phyloP scores from a whole-genome alignment of 1,284 basidiomycete species.

The Violaceomyces palustris region DNA sequence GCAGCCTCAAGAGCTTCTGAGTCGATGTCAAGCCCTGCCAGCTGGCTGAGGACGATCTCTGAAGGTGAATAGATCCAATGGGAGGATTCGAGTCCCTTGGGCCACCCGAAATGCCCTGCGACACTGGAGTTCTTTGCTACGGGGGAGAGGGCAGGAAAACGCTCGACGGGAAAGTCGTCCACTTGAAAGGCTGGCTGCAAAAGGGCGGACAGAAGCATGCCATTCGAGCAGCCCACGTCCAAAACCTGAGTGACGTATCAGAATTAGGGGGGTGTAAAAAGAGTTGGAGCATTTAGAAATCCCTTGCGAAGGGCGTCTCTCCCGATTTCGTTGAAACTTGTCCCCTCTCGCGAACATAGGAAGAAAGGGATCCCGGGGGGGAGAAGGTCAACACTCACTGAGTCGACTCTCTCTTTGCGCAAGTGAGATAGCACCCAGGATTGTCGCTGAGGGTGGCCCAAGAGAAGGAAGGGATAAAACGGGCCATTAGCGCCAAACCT shows the following conservation, averaged over 20 bases:
- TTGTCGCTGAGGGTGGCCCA: too few species aligned
- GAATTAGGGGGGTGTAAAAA: background rate
- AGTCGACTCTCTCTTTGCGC: slow-evolving; percentile 19
- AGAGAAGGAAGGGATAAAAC: too few species aligned
- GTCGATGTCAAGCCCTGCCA: slow-evolving; percentile 34
- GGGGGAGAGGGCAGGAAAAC: slow-evolving; percentile 19
- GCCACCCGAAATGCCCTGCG: too few species aligned
- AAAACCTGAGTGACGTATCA: slow-evolving; percentile 4
- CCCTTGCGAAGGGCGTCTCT: too few species aligned
- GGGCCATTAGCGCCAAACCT: too few species aligned
- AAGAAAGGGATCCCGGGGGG: background rate
- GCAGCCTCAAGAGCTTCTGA: slow-evolving; percentile 28
- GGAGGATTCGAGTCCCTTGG: too few species aligned
- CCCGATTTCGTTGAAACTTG: too few species aligned
- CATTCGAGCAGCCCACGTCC: slow-evolving; percentile 32
- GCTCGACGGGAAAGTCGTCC: slow-evolving; percentile 26
- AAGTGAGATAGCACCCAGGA: slow-evolving; percentile 26
- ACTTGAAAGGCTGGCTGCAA: slow-evolving; percentile 33
- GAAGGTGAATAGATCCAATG: slow-evolving; percentile 31
- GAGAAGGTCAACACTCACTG: slow-evolving; percentile 1
- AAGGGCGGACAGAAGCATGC: slow-evolving; percentile 24
- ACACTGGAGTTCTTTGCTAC: background rate
- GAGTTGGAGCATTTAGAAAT: too few species aligned
- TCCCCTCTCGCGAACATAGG: too few species aligned
- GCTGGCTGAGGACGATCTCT: slow-evolving; percentile 20